These are phyloP conservation scores for Omphalotus olearius DNA, from an alignment of 1,284 basidiomycete genomes.

Conservation along the genomic window DNA sequence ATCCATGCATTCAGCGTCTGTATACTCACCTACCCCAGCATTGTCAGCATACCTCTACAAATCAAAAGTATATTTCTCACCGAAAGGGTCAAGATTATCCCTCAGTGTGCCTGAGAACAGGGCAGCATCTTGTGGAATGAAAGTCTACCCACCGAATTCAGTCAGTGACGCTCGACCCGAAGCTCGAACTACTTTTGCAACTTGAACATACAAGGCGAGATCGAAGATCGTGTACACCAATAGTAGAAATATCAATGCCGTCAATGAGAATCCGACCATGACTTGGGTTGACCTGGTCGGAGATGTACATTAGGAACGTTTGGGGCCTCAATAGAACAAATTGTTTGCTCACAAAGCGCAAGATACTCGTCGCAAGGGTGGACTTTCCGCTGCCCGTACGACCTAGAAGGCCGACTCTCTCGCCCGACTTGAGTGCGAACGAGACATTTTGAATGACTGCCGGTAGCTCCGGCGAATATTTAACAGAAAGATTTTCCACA, in stretches of 20 bases:
- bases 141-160: conserved; percentile 45
- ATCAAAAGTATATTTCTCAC: conserved; percentile 5
- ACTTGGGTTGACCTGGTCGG: conserved; percentile 65
- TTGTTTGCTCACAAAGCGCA: conserved; percentile 66
- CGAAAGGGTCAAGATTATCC: conserved; percentile 22
- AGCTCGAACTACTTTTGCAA: too few species aligned
- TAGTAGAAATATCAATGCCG: conserved; percentile 85
- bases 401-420: conserved; percentile 71
- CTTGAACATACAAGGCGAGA: conserved; percentile 64
- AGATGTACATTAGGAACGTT: not conserved
- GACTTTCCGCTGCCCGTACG: conserved; percentile 75
- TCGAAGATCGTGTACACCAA: conserved; percentile 83
- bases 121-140: conserved; percentile 58
- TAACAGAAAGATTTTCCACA: conserved; percentile 74
- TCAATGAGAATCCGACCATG: conserved; percentile 80
- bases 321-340: conserved; percentile 10
- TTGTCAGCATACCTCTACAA: not conserved
- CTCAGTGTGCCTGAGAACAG: conserved; percentile 16
- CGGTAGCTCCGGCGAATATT: conserved; percentile 83
- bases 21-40: conserved; percentile 57
- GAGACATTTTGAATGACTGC: conserved; percentile 77
- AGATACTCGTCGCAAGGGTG: conserved; percentile 80
- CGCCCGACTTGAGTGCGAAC: conserved; percentile 56
- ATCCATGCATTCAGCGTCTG: conserved; percentile 74
- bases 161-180: not conserved